Percentiles rank a stretch among this genome's conserved stretches.
Evolutionary conservation across 371 early-diverging fungal species (phyloP).

Genomic region (Mucor indicus): DNA sequence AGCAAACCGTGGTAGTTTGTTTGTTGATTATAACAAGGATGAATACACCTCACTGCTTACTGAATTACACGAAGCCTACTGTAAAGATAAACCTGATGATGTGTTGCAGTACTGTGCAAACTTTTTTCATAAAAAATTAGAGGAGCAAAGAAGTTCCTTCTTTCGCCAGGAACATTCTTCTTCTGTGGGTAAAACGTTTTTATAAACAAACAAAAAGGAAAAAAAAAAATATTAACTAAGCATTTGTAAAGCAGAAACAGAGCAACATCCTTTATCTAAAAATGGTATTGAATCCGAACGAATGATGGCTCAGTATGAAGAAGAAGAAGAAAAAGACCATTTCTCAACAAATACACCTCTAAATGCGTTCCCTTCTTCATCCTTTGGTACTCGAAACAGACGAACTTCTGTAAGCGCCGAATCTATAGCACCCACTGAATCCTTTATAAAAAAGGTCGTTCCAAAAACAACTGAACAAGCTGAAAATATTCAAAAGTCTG

Average conservation of each 20-base stretch:
- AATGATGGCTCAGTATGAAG: slow-evolving; percentile 6
- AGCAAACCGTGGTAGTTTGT: no score
- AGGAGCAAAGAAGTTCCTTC: slow-evolving; percentile 52
- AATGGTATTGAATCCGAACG: slow-evolving; percentile 1
- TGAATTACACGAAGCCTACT: slow-evolving; percentile 22
- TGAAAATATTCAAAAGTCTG: slow-evolving; percentile 71
- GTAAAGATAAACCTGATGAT: slow-evolving; percentile 58
- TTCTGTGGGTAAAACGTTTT: no score
- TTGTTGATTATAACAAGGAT: no score
- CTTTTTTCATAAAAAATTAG: slow-evolving; percentile 72
- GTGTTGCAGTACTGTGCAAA: slow-evolving; percentile 85
- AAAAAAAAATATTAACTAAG: neutral
- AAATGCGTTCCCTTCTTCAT: slow-evolving; percentile 26
- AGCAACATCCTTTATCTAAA: slow-evolving; percentile 23
- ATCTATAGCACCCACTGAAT: slow-evolving; percentile 92
- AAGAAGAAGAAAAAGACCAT: slow-evolving; percentile 30
- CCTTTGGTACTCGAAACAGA: slow-evolving; percentile 64
- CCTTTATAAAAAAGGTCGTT: slow-evolving; percentile 73
- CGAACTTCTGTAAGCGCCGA: slow-evolving; percentile 94
- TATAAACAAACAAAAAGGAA: neutral
- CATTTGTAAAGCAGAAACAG: slow-evolving; percentile 7
- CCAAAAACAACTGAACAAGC: slow-evolving; percentile 81
- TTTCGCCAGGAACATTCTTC: no score
- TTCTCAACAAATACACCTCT: slow-evolving; percentile 40
- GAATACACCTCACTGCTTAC: slow-evolving; percentile 29